These are phyloP conservation scores for Venturiaceae sp. DNA, from an alignment of 2,329 filamentous ascomycete species.

Conservation along the genomic window DNA sequence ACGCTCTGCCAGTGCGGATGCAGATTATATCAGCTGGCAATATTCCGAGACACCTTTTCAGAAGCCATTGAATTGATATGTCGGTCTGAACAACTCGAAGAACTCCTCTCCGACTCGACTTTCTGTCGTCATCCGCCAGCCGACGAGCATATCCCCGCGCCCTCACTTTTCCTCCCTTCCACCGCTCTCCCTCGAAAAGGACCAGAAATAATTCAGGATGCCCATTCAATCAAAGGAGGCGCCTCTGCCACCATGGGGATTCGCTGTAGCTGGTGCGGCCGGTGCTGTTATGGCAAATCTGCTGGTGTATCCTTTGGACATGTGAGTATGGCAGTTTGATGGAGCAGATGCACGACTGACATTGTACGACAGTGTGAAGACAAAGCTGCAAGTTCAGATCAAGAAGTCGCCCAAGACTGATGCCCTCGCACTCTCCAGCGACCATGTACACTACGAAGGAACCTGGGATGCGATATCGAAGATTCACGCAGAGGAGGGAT, in stretches of 20 bases:
- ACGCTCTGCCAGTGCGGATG: not conserved
- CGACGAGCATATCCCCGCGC: not conserved
- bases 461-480: constrained; percentile 82
- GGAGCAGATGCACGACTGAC: not conserved
- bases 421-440: constrained; percentile 30
- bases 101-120: not conserved
- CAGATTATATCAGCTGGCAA: not conserved
- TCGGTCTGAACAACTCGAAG: not conserved
- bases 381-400: constrained; percentile 87
- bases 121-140: not conserved
- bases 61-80: not conserved
- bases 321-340: constrained; percentile 50
- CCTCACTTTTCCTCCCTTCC: not conserved
- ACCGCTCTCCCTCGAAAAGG: not conserved
- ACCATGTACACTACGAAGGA: constrained; percentile 69
- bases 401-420: constrained; percentile 27
- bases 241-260: constrained; percentile 80
- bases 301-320: constrained; percentile 90
- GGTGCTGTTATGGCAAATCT: constrained; percentile 93
- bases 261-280: constrained; percentile 82
- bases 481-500: constrained; percentile 72
- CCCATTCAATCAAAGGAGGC: constrained; percentile 53
- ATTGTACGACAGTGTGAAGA: constrained; percentile 67
- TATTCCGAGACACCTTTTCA: not conserved
- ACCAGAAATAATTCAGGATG: constrained; percentile 26